phyloP scores from a whole-genome alignment of 805 yeast species.

The Zygoascus flipseniorum region DNA sequence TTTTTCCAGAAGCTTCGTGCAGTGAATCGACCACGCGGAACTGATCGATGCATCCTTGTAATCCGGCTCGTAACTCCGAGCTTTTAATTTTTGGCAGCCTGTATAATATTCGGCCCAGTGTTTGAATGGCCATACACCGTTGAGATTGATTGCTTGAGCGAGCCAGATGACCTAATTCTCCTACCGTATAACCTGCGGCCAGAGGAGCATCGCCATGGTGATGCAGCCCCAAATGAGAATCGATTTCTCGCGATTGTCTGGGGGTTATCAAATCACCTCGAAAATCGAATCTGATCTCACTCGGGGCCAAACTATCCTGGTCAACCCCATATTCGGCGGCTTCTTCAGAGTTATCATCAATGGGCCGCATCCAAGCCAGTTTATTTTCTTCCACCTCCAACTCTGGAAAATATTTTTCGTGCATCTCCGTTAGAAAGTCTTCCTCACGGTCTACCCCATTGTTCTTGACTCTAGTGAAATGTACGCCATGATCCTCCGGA shows the following conservation, averaged over 20 bases:
- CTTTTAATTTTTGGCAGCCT: slow-evolving; percentile 1
- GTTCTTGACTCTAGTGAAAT: background rate
- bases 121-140: slow-evolving; percentile 76
- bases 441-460: slow-evolving; percentile 46
- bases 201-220: slow-evolving; percentile 88
- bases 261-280: slow-evolving; percentile 68
- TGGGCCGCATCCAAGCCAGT: slow-evolving; percentile 86
- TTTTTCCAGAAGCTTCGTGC: slow-evolving; percentile 55
- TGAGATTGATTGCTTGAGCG: slow-evolving; percentile 79
- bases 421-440: slow-evolving; percentile 66
- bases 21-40: slow-evolving; percentile 57
- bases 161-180: slow-evolving; percentile 70
- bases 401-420: slow-evolving; percentile 82
- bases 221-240: slow-evolving; percentile 65
- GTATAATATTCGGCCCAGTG: slow-evolving; percentile 75
- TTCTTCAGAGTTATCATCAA: slow-evolving; percentile 28
- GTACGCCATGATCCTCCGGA: background rate
- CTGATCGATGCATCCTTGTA: slow-evolving; percentile 67
- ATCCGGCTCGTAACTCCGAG: slow-evolving; percentile 40
- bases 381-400: slow-evolving; percentile 74
- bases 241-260: slow-evolving; percentile 38
- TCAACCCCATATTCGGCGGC: slow-evolving; percentile 37
- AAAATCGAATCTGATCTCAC: slow-evolving; percentile 82
- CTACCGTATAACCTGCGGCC: slow-evolving; percentile 84
- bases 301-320: slow-evolving; percentile 28